Evolutionary conservation across 148 eudicot genomes (phyloP), one percentile per base, ranked within the genome.

Genomic region (Hydrangea macrophylla): DNA sequence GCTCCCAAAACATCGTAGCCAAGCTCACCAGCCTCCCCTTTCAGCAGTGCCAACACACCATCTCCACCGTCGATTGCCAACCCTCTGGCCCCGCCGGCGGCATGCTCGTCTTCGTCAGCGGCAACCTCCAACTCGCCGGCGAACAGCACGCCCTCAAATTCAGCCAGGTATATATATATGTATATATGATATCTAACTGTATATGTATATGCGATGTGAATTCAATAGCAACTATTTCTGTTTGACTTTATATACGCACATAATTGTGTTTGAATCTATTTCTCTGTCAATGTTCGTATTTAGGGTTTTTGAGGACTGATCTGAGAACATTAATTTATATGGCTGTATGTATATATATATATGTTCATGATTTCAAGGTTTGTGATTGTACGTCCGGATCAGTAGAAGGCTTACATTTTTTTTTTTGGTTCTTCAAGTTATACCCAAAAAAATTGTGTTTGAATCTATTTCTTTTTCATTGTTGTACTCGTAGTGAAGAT

Each of bases 41-140:
- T 51, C 86, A 82, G 71, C 83, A 83, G 76, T 83, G 87, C 64
- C 65, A 80, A 54, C 87, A 83, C 71, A 53, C 54, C 51, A 78
- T 83, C 76, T 60, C 87, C 62, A 83, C 84, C 59, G 84, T 83
- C 30, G 75, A 72, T 64, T 72, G 75, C 31, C 75, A 72, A 63
- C 75, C 75, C 23, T 72, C 75, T 48, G 75, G 75, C 11, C 74
- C 74, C 22, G 74, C 74, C 54, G 74, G 68, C 26, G 74, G 74
- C 39, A 60, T 68, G 71, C 71, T 68, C 2, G 71, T 68, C 36
- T 57, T 68, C 62, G 86, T 80, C 68, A 79, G 83, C 17, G 74
- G 74, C 26, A 61, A 62, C 26, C 74, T 71, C 57, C 74, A 71
- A 62, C 74, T 71, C 53, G 35, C 68, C 45, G 74, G 74, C 25